Percentiles rank a stretch among this genome's conserved stretches.
Evolutionary conservation across 2,329 filamentous ascomycete genomes (phyloP).

Genomic region (Oidium heveae): DNA sequence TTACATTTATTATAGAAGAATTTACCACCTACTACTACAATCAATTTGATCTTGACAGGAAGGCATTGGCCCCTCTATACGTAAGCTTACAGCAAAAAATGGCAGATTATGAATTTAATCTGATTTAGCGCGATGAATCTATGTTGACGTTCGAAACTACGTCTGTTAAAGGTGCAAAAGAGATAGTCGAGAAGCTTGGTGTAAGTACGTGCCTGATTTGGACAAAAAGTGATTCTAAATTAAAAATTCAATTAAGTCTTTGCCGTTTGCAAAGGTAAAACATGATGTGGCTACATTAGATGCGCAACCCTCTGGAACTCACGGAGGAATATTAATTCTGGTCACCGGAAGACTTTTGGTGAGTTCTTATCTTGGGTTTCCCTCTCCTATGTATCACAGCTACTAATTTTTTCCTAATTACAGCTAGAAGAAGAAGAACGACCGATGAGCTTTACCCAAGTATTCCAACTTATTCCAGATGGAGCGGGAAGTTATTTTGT

Average conservation of each 20-base stretch:
- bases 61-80: slow-evolving; percentile 45
- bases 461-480: slow-evolving; percentile 62
- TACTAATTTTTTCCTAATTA: slow-evolving; percentile 3
- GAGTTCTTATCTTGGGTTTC: slow-evolving; percentile 14
- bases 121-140: slow-evolving; percentile 44
- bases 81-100: slow-evolving; percentile 26
- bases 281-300: slow-evolving; percentile 59
- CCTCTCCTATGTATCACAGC: background rate
- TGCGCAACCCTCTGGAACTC: slow-evolving; percentile 47
- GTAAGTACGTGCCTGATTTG: slow-evolving; percentile 24
- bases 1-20: slow-evolving; percentile 30
- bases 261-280: slow-evolving; percentile 61
- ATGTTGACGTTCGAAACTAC: slow-evolving; percentile 81
- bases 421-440: slow-evolving; percentile 68
- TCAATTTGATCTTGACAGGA: slow-evolving; percentile 54
- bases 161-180: slow-evolving; percentile 33
- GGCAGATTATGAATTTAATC: background rate
- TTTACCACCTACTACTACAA: slow-evolving; percentile 84
- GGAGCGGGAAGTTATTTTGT: slow-evolving; percentile 50
- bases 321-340: slow-evolving; percentile 55
- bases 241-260: slow-evolving; percentile 22
- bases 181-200: slow-evolving; percentile 57
- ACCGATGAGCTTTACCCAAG: slow-evolving; percentile 77
- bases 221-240: background rate
- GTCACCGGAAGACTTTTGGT: slow-evolving; percentile 73